Evolutionary conservation across 192 early-diverging fungal genomes (phyloP), one percentile per base, ranked within the genome.

Genomic region (Spizellomyces sp.): DNA sequence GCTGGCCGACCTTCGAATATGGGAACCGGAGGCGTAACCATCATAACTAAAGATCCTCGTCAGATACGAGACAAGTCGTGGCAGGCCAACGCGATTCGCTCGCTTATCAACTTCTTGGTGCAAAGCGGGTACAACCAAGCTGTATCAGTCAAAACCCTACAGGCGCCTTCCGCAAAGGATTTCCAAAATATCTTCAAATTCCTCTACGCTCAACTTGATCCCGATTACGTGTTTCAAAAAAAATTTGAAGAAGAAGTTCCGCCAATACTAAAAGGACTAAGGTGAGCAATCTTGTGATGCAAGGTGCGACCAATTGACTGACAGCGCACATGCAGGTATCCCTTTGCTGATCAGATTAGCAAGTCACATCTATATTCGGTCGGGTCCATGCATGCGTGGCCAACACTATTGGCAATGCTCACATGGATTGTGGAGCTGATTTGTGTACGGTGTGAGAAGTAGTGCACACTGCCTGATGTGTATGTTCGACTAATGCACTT

Each of bases 351-450:
- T 42, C 61, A 82, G 69, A 89, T 93, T 59, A 89, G 78, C 66
- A 91, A 90, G 77, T 90, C 89, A 57, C 84, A 90, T 43, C 80
- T 93, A 21, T 69, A 79, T 59, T 86, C 89, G 14, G 86, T 89
- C 10, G 91, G 88, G 7, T 84, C 85, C 6, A 78, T 88, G 76
- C 88, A 91, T n/a, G 81, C 89, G 5, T 90, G 89, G 90, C 90
- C 89, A 8, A 79, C 80, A 0, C 79, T 90, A 9, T 74, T 92
- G 58, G 92, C 85, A 0, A 87, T 87, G 81, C 75, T 94, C 48
- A 76, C 85, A 36, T 94, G 92, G 92, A 80, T 94, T 77, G 87
- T 93, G 2, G 90, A 92, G 72, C 75, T 91, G 19, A 83, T 88
- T 50, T n/a, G 71, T 75, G 87, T 86, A 79, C n/a, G 14, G 73